These are phyloP conservation scores for Bretschneidera sinensis DNA, from an alignment of 345 rosid species.

Conservation along the genomic window DNA sequence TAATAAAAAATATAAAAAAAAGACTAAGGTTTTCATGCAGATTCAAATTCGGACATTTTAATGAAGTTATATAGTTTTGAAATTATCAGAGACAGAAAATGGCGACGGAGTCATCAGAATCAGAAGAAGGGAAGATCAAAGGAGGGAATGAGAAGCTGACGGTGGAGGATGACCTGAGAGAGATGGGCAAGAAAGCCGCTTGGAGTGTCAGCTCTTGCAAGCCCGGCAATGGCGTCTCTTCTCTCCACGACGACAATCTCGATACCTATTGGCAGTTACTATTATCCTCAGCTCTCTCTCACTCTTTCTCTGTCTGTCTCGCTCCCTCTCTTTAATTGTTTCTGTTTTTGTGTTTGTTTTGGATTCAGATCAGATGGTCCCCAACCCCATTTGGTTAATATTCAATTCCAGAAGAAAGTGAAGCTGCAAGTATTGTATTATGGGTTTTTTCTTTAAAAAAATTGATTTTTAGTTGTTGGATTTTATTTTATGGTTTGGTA, in stretches of 20 bases:
- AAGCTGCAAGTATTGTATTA: slow-evolving; percentile 56
- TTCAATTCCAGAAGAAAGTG: slow-evolving; percentile 95
- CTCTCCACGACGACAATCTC: slow-evolving; percentile 83
- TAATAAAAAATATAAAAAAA: too few species aligned
- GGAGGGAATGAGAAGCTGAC: slow-evolving; percentile 57
- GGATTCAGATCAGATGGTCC: slow-evolving; percentile 82
- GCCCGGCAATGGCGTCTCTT: slow-evolving; percentile 80
- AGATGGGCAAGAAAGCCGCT: slow-evolving; percentile 86
- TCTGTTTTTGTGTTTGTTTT: not conserved
- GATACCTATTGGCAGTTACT: slow-evolving; percentile 91
- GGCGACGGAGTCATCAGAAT: slow-evolving; percentile 92
- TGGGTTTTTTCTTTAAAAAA: not conserved
- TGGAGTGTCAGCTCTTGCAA: slow-evolving; percentile 99
- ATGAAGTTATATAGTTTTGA: not conserved
- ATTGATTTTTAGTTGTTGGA: slow-evolving; percentile 2
- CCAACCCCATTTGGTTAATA: slow-evolving; percentile 90
- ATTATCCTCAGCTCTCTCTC: slow-evolving; percentile 3
- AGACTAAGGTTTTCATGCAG: too few species aligned
- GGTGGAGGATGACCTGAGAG: slow-evolving; percentile 79
- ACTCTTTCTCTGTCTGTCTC: not conserved
- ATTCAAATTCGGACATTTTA: not conserved
- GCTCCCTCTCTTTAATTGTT: not conserved
- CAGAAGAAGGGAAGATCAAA: slow-evolving; percentile 76
- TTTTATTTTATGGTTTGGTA: not conserved
- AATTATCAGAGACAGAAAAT: slow-evolving; percentile 15